Evolutionary conservation across 257 asterid genomes (phyloP).

Genomic region (Eustoma russellianum): DNA sequence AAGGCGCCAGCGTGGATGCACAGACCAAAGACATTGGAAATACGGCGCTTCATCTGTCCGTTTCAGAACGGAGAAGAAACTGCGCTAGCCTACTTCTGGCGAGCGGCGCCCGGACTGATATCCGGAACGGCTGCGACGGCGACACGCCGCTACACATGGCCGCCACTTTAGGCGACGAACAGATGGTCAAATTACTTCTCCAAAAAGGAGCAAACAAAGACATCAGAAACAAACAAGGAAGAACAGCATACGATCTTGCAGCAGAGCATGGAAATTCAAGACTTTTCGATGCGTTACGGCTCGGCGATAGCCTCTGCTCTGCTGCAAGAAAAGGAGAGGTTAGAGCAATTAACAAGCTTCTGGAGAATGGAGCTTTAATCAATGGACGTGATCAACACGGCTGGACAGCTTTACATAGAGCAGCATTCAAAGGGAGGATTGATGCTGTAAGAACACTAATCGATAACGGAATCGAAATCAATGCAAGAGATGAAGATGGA

Average conservation of each 20-base stretch:
- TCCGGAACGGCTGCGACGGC: conserved; percentile 25
- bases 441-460: conserved; percentile 43
- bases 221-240: conserved; percentile 39
- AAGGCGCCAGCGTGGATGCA: conserved; percentile 50
- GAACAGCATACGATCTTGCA: conserved; percentile 63
- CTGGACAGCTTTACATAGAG: conserved; percentile 70
- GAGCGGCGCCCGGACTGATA: conserved; percentile 28
- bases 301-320: conserved; percentile 48
- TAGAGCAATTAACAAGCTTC: conserved; percentile 42
- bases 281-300: conserved; percentile 52
- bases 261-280: conserved; percentile 59
- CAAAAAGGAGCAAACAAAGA: conserved; percentile 67
- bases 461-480: conserved; percentile 47
- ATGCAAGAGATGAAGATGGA: conserved; percentile 59
- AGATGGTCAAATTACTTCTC: conserved; percentile 49
- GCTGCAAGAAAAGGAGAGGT: conserved; percentile 67
- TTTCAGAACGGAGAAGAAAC: conserved; percentile 49
- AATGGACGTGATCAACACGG: conserved; percentile 68
- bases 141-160: conserved; percentile 65
- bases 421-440: conserved; percentile 50
- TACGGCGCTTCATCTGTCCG: conserved; percentile 60
- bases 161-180: conserved; percentile 48
- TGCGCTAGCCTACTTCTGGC: conserved; percentile 54
- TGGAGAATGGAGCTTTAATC: conserved; percentile 53
- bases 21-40: conserved; percentile 44